Evolutionary conservation across 2,329 filamentous ascomycete species (phyloP).

Genomic region (Diaporthe destruens): DNA sequence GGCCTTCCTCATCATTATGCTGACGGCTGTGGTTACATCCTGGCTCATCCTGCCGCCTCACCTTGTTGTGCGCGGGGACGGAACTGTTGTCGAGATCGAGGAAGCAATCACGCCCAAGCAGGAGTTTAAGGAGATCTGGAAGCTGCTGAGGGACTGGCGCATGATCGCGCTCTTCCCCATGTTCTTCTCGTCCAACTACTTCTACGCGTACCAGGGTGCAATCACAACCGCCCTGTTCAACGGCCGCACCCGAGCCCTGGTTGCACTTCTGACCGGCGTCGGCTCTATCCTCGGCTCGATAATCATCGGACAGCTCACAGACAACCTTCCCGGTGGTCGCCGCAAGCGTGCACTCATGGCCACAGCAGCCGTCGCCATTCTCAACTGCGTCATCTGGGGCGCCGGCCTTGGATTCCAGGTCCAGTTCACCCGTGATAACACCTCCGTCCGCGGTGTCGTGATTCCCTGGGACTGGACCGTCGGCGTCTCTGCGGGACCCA

Average conservation of each 20-base stretch:
- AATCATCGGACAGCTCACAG: slow-evolving; percentile 74
- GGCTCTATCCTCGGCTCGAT: slow-evolving; percentile 79
- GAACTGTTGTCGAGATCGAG: slow-evolving; percentile 43
- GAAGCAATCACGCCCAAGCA: slow-evolving; percentile 38
- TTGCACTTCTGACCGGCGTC: slow-evolving; percentile 77
- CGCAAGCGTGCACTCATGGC: slow-evolving; percentile 71
- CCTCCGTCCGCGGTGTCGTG: slow-evolving; percentile 39
- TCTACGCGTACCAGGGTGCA: slow-evolving; percentile 83
- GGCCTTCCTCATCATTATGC: slow-evolving; percentile 47
- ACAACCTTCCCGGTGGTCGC: slow-evolving; percentile 67
- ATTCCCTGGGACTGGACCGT: slow-evolving; percentile 48
- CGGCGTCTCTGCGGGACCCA: slow-evolving; percentile 45
- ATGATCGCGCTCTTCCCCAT: slow-evolving; percentile 82
- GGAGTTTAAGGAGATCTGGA: slow-evolving; percentile 42
- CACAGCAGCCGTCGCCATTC: slow-evolving; percentile 67
- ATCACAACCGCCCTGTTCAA: slow-evolving; percentile 80
- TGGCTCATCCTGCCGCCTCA: slow-evolving; percentile 43
- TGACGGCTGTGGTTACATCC: slow-evolving; percentile 41
- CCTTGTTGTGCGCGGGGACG: slow-evolving; percentile 43
- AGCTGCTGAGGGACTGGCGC: slow-evolving; percentile 43
- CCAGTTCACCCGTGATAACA: slow-evolving; percentile 54
- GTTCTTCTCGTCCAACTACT: slow-evolving; percentile 87
- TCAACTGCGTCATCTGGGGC: slow-evolving; percentile 77
- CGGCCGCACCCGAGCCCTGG: slow-evolving; percentile 79
- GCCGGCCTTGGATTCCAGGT: slow-evolving; percentile 78